phyloP scores from a whole-genome alignment of 169 alveolate species.

The Condylostoma magnum region DNA sequence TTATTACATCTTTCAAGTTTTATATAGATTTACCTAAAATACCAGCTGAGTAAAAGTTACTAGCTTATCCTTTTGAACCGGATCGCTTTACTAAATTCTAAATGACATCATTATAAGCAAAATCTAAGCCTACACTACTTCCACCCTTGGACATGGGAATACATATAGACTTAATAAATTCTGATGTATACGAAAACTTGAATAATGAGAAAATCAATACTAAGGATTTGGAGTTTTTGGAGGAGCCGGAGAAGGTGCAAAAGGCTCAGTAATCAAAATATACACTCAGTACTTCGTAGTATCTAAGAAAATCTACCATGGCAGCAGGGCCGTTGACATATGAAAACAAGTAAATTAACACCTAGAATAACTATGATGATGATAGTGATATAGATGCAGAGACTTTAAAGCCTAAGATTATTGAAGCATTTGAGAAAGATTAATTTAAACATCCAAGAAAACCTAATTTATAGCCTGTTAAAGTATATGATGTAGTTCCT shows the following conservation, averaged over 20 bases:
- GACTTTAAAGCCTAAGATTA: slow-evolving; percentile 7
- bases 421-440: neutral
- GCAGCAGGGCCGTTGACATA: slow-evolving; percentile 26
- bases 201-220: no score
- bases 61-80: slow-evolving; percentile 21
- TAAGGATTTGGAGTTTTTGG: neutral
- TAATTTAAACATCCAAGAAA: slow-evolving; percentile 23
- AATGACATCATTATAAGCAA: slow-evolving; percentile 11
- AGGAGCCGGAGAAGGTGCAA: slow-evolving; percentile 3
- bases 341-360: neutral
- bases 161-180: neutral
- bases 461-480: slow-evolving; percentile 3
- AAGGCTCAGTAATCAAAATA: neutral
- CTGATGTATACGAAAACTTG: slow-evolving; percentile 18
- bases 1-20: slow-evolving; percentile 4
- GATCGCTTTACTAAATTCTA: slow-evolving; percentile 24
- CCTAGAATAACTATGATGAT: neutral
- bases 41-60: slow-evolving; percentile 17
- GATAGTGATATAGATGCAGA: neutral
- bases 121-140: neutral
- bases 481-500: slow-evolving; percentile 22
- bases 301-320: slow-evolving; percentile 11
- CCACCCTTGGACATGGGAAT: slow-evolving; percentile 27
- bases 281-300: neutral
- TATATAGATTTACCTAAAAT: slow-evolving; percentile 19